A percentile compares a stretch with the other conserved stretches of the same genome.
Conservation (phyloP, 2,329 filamentous ascomycete species). For the Monosporascus sp. region DNA sequence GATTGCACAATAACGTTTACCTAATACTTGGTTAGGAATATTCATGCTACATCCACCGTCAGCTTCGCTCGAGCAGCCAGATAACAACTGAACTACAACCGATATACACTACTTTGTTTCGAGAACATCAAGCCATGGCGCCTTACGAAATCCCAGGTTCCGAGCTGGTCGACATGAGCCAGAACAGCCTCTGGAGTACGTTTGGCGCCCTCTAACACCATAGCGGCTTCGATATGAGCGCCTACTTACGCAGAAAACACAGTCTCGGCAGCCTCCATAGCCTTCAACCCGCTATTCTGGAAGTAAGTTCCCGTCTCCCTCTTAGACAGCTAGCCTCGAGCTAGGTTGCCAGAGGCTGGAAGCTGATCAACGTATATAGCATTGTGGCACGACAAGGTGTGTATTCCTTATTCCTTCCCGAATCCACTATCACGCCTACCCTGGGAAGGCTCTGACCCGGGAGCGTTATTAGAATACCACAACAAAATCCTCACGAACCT, state of each 20-base stretch:
- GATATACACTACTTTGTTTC: neutral
- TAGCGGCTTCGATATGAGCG: slow-evolving; percentile 6
- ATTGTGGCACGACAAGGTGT: slow-evolving; percentile 78
- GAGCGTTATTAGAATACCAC: slow-evolving; percentile 66
- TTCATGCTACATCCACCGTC: neutral
- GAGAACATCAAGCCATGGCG: slow-evolving; percentile 29
- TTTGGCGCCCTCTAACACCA: slow-evolving; percentile 11
- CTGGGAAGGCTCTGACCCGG: neutral
- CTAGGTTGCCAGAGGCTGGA: neutral
- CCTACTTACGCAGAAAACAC: slow-evolving; percentile 7
- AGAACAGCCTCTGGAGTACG: slow-evolving; percentile 63
- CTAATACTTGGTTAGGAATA: too few species aligned
- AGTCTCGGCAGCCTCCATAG: slow-evolving; percentile 79
- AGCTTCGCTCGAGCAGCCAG: neutral
- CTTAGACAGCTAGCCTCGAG: neutral
- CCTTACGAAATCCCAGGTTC: slow-evolving; percentile 28
- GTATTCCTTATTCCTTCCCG: slow-evolving; percentile 12
- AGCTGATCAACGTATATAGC: slow-evolving; percentile 43
- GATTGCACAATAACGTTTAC: too few species aligned
- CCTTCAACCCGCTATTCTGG: slow-evolving; percentile 99
- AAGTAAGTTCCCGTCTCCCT: slow-evolving; percentile 61
- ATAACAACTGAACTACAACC: neutral
- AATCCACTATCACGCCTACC: slow-evolving; percentile 9
- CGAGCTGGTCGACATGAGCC: slow-evolving; percentile 57
- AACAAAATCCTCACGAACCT: slow-evolving; percentile 84